Evolutionary conservation across 257 asterid species (phyloP), one percentile per base, ranked within the genome.

Genomic region (Anisodus acutangulus): DNA sequence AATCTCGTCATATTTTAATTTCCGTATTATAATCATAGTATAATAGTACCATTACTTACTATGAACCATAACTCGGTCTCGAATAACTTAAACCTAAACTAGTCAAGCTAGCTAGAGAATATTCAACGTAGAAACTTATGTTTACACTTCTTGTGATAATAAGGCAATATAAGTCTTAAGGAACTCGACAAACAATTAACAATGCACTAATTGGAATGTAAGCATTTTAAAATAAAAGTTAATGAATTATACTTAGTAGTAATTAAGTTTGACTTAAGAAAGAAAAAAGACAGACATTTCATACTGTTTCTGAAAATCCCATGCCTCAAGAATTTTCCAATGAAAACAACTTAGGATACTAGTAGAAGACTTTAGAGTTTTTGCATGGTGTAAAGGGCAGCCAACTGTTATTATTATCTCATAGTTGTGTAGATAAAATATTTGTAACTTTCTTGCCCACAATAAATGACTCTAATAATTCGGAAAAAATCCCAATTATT

Each of bases 381-480:
- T 76, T 76, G 26, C 3, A 76, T 82, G 85, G 69, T 7, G 53
- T 47, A 41, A 17, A 53, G 10, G 11, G 55, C 68, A 16, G 67
- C 57, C 80, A 16, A 67, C 67, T 16, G n/a, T 82, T 82, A 22
- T 12, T 68, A 22, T 76, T 68, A 16, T 66, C 9, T 57, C 53
- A 51, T 69, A 7, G 8, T 69, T 41, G 45, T 41, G 55, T 49
- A 49, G 55, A 49, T 49, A 7, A 35, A 67, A 67, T 6, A 1
- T 67, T 67, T n/a, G 57, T 66, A 45, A 66, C 78, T 5, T 66
- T 57, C 47, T 13, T 82, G 64, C 72, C 84, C 79, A 82, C 64
- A 60, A 17, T 74, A 72, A 74, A 31, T 37, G 51, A n/a, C 12
- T 39, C 51, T 11, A 58, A 58, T 79, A 37, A 13, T 55, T 35